These are phyloP conservation scores for Fraxinus floribunda DNA, from an alignment of 305 asterid species.

Conservation along the genomic window DNA sequence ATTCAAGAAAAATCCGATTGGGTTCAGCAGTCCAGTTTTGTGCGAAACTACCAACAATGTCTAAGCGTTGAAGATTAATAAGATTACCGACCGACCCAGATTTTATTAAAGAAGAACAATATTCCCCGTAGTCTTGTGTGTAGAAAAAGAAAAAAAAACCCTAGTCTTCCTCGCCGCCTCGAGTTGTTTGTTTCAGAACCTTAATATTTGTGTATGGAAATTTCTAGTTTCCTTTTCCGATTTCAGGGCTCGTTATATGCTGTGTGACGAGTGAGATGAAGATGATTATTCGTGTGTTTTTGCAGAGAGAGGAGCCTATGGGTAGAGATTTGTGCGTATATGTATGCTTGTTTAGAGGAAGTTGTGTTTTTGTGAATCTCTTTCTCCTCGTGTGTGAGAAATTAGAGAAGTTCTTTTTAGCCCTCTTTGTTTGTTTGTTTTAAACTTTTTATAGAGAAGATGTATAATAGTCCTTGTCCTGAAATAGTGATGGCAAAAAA, in stretches of 20 bases:
- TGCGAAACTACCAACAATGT: background rate
- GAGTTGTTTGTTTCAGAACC: background rate
- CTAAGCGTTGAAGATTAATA: background rate
- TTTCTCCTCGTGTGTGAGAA: background rate
- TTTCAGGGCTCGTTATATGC: background rate
- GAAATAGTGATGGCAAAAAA: no score
- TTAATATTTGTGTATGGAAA: background rate
- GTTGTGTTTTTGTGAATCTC: background rate
- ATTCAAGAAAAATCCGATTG: background rate
- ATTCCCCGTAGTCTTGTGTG: constrained; percentile 1
- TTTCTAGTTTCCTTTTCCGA: background rate
- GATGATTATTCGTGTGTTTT: background rate
- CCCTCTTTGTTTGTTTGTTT: background rate
- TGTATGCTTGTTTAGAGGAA: background rate
- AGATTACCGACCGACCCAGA: background rate
- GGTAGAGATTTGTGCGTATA: background rate
- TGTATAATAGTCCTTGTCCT: no score
- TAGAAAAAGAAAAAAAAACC: constrained; percentile 7
- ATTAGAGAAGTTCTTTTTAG: background rate
- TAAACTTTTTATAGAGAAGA: background rate
- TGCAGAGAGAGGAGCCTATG: background rate
- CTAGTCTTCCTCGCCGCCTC: constrained; percentile 23
- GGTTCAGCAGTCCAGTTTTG: background rate
- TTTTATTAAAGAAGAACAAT: background rate
- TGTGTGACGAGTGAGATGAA: background rate